These are phyloP conservation scores for Oryza glaberrima DNA, from an alignment of 176 grass and related monocot genomes.

Conservation along the genomic window DNA sequence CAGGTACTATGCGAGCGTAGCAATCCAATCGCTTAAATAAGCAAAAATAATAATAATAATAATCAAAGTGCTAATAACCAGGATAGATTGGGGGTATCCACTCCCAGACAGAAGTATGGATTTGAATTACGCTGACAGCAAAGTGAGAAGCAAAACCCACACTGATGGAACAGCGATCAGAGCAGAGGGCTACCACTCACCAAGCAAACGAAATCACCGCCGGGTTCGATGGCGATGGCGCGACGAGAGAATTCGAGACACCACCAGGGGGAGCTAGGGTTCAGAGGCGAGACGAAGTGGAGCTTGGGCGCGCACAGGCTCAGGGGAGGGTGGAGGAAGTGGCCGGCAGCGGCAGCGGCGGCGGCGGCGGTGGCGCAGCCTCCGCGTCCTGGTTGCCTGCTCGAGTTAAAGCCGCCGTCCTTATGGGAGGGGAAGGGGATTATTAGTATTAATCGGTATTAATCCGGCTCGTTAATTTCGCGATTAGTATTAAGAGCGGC, in stretches of 20 bases:
- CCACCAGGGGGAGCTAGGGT: background rate
- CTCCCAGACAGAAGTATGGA: background rate
- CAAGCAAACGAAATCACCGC: background rate
- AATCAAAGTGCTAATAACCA: background rate
- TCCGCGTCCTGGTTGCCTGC: background rate
- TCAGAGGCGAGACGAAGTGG: background rate
- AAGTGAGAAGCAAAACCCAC: background rate
- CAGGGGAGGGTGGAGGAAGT: background rate
- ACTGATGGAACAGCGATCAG: background rate
- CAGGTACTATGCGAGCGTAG: background rate
- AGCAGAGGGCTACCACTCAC: background rate
- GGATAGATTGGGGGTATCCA: background rate
- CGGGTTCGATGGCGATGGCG: background rate
- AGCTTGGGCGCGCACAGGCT: background rate
- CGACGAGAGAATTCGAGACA: background rate
- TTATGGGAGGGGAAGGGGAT: background rate
- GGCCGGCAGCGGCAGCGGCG: conserved; percentile 11
- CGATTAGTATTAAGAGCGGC: background rate
- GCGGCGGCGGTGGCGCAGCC: background rate
- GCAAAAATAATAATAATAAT: no score
- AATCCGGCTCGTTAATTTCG: background rate
- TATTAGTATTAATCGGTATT: background rate
- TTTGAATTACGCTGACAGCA: background rate
- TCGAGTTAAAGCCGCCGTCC: conserved; percentile 24
- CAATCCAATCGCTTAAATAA: background rate